Evolutionary conservation across 352 stramenopile genomes (phyloP).

Genomic region (Globisporangium cederbergense): DNA sequence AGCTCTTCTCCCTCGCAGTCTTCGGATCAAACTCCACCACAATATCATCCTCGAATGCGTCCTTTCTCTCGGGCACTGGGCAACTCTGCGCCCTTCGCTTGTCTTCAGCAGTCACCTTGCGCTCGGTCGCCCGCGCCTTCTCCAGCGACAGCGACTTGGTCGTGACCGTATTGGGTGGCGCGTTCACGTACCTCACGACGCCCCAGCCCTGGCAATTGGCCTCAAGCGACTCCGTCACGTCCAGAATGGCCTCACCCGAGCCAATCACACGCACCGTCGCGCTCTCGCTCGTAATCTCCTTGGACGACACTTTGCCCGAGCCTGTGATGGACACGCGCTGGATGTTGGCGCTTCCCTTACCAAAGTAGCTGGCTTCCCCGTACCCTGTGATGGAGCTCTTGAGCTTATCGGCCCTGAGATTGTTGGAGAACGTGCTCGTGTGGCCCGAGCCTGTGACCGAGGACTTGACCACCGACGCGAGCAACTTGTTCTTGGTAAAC

Average conservation of each 20-base stretch:
- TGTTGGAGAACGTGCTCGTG: not conserved
- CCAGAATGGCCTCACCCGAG: conserved; percentile 7
- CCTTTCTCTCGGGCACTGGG: not conserved
- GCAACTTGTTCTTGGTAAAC: not conserved
- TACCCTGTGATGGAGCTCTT: conserved; percentile 15
- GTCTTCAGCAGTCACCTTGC: not conserved
- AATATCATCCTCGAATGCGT: conserved; percentile 13
- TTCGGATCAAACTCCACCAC: conserved; percentile 9
- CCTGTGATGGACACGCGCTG: conserved; percentile 12
- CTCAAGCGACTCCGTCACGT: conserved; percentile 2
- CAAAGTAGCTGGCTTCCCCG: conserved; percentile 6
- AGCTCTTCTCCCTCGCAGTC: not conserved
- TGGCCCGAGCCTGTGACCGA: conserved; percentile 6
- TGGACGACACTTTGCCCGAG: conserved; percentile 7
- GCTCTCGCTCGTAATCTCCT: not conserved
- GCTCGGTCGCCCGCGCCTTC: conserved; percentile 3
- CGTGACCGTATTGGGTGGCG: conserved; percentile 3
- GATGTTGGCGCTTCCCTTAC: not conserved
- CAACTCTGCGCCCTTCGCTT: not conserved
- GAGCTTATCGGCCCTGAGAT: conserved; percentile 1
- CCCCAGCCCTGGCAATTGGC: conserved; percentile 5
- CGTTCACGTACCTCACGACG: conserved; percentile 9
- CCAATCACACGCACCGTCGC: conserved; percentile 11
- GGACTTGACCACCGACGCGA: conserved; percentile 11
- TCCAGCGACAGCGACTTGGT: conserved; percentile 6